Conservation (phyloP, 495 filamentous ascomycete genomes). For the Apodospora peruviana region DNA sequence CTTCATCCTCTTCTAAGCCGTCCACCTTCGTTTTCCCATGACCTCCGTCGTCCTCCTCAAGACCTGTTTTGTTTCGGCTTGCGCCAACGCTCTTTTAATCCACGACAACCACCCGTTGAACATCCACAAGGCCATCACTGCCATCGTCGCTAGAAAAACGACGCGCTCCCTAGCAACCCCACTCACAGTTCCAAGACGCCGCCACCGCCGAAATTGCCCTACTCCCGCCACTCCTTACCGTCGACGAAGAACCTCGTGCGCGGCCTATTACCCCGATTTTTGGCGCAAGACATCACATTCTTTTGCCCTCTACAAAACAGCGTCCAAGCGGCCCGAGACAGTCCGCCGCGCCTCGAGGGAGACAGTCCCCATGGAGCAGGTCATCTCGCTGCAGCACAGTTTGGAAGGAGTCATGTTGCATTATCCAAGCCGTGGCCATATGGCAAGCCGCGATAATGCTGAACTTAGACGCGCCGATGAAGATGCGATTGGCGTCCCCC, state of each 20-base stretch:
- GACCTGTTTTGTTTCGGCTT: constrained; percentile 29
- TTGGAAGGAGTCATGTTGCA: constrained; percentile 21
- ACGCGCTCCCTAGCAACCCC: constrained; percentile 10
- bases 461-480: constrained; percentile 18
- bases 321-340: constrained; percentile 6
- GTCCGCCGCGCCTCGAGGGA: constrained; percentile 1
- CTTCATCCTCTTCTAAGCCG: constrained; percentile 16
- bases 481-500: constrained; percentile 14
- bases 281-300: constrained; percentile 20
- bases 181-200: constrained; percentile 7
- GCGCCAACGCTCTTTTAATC: constrained; percentile 31
- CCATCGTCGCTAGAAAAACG: constrained; percentile 29
- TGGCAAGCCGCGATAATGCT: constrained; percentile 9
- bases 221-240: constrained; percentile 19
- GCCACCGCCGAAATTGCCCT: constrained; percentile 15
- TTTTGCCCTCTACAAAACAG: constrained; percentile 6
- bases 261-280: constrained; percentile 14
- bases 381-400: constrained; percentile 22
- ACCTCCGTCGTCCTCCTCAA: constrained; percentile 26
- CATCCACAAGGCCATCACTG: constrained; percentile 23
- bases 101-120: constrained; percentile 26
- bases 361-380: constrained; percentile 17
- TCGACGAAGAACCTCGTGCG: constrained; percentile 18
- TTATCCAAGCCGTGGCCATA: background rate
- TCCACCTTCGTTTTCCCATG: constrained; percentile 19